Percentiles rank a stretch among this genome's conserved stretches.
Evolutionary conservation across 371 early-diverging fungal species (phyloP).

Genomic region (Mortierella sp.): DNA sequence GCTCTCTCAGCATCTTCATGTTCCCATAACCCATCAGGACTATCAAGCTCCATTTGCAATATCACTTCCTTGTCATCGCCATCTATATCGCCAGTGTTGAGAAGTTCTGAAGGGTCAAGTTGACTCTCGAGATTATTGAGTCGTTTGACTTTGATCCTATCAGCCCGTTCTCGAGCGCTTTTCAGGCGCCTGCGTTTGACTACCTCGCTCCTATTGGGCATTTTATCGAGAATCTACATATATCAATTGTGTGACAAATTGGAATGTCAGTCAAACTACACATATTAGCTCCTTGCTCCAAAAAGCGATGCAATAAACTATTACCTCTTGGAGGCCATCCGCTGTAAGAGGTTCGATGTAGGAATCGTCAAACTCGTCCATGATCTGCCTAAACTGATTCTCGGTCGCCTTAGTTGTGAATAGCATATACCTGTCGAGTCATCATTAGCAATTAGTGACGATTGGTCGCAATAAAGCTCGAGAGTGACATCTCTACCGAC

Average conservation of each 20-base stretch:
- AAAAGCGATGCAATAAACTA: no score
- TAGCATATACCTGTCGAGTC: conserved; percentile 69
- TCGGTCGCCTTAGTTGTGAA: conserved; percentile 65
- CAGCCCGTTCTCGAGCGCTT: conserved; percentile 20
- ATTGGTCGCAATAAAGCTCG: no score
- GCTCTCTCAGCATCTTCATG: conserved; percentile 27
- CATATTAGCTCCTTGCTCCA: not conserved
- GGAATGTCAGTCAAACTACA: not conserved
- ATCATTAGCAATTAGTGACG: no score
- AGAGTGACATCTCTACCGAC: no score
- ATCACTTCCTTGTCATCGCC: conserved; percentile 7
- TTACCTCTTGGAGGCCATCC: conserved; percentile 67
- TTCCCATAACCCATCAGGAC: conserved; percentile 19
- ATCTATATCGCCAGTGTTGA: not conserved
- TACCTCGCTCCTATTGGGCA: conserved; percentile 38
- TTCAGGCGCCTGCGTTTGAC: conserved; percentile 21
- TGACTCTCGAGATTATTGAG: conserved; percentile 46
- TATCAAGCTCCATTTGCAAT: conserved; percentile 25
- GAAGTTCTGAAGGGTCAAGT: conserved; percentile 4
- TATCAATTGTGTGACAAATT: not conserved
- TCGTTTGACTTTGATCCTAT: conserved; percentile 32
- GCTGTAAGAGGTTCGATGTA: conserved; percentile 70
- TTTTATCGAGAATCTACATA: conserved; percentile 41
- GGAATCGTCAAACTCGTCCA: conserved; percentile 78
- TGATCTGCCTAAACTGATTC: conserved; percentile 59